These are phyloP conservation scores for Xylaria sp. DNA, from an alignment of 2,329 filamentous ascomycete genomes.

Conservation along the genomic window DNA sequence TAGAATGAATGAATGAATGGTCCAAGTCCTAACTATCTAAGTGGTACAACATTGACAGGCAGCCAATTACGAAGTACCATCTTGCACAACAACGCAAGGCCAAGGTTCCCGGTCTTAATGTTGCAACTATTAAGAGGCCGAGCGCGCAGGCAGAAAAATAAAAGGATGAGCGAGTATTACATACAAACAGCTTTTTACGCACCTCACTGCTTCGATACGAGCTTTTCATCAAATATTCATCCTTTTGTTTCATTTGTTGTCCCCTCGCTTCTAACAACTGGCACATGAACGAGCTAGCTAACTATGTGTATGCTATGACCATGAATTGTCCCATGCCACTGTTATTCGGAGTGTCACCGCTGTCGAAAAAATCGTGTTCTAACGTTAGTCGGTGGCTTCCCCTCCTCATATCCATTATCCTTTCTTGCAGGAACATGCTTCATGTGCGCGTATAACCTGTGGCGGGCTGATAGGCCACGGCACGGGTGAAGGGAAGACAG, in stretches of 20 bases:
- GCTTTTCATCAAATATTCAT: not conserved
- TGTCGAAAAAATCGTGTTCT: slow-evolving; percentile 5
- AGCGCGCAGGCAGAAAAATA: not conserved
- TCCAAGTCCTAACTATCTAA: too few relatives aligned
- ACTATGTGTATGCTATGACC: slow-evolving; percentile 4
- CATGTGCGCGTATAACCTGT: slow-evolving; percentile 30
- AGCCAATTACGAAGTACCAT: slow-evolving; percentile 1
- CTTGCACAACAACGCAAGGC: not conserved
- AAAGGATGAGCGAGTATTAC: not conserved
- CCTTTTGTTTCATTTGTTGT: slow-evolving; percentile 27
- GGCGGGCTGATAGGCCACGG: slow-evolving; percentile 13
- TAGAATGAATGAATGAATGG: not conserved
- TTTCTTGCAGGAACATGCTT: slow-evolving; percentile 19
- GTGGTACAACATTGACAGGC: not conserved
- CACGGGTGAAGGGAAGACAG: slow-evolving; percentile 29
- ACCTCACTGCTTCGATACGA: not conserved
- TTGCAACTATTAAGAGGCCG: not conserved
- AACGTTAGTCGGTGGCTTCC: slow-evolving; percentile 16
- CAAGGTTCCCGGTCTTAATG: not conserved
- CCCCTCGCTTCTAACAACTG: slow-evolving; percentile 15
- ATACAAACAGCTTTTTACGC: not conserved
- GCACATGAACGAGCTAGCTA: slow-evolving; percentile 18
- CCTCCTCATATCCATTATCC: slow-evolving; percentile 24
- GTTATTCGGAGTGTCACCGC: slow-evolving; percentile 20
- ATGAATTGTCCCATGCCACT: slow-evolving; percentile 12